Base-by-base conservation (phyloP, 768 basidiomycete species). In the Boletus rubescentipes region DNA sequence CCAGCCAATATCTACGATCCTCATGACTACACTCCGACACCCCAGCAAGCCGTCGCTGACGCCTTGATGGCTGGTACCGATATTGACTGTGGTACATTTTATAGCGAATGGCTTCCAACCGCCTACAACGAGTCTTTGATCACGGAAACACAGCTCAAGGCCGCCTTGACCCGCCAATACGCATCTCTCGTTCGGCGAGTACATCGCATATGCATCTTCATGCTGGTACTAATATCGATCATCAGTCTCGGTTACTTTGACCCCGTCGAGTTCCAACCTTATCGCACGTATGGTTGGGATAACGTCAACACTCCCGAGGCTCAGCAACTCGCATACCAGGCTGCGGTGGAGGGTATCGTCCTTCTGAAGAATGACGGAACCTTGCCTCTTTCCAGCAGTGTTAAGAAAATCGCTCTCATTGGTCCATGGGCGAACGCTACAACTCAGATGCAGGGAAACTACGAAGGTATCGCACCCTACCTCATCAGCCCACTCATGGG, bases 301-400 rank as follows among this genome's bases (percentile, higher is more conserved):
- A 73, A 79, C 52, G 73, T 85, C 57, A 79, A 82, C 61, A 75
- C 74, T 1, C 74, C 76, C 4, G 45, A 63, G 9, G 75, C 82
- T 2, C 79, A 79, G 55, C 61, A 72, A 16, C 73, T 85, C 14
- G 82, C 82, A 3, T 69, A 79, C 60, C 71, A 72, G 47, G 80
- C 78, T 26, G 82, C 82, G 4, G 66, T 77, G 5, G 79, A 82
- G 61, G 80, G 82, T 20, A 75, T 83, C 4, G 81, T 82, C 16
- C 72, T 87, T 7, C 71, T 87, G 15, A 86, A 87, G 72, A 88
- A 86, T 60, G 81, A 84, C 52, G 79, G 78, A 14, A 77, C 75
- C 7, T 71, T 88, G 3, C 86, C 85, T 3, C 70, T 87, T 39
- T 70, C 73, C 20, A 61, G 63, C 0, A 71, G 68, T 1, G 66